Evolutionary conservation across 2,329 filamentous ascomycete species (phyloP).

Genomic region (Colletotrichum somersetense): DNA sequence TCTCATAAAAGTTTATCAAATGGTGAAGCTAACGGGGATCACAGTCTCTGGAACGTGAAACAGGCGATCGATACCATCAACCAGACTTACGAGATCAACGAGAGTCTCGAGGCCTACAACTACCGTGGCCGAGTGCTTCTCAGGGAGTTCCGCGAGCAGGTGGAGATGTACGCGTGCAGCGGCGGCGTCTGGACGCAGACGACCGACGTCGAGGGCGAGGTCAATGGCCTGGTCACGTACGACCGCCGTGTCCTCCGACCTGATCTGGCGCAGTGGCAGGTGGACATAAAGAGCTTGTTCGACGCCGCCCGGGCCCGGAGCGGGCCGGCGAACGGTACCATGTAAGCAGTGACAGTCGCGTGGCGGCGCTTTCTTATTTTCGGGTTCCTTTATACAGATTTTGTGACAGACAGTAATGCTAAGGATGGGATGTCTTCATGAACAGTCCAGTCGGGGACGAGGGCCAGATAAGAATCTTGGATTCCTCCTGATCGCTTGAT

Average conservation of each 20-base stretch:
- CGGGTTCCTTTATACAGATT: background rate
- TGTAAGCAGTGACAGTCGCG: slow-evolving; percentile 31
- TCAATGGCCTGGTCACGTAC: slow-evolving; percentile 79
- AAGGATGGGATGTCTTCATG: slow-evolving; percentile 21
- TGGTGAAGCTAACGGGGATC: background rate
- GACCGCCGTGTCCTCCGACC: slow-evolving; percentile 72
- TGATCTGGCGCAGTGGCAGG: slow-evolving; percentile 69
- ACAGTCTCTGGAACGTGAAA: slow-evolving; percentile 73
- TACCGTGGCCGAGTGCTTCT: slow-evolving; percentile 73
- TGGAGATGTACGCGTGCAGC: slow-evolving; percentile 72
- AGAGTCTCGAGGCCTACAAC: slow-evolving; percentile 72
- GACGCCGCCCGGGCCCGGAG: slow-evolving; percentile 59
- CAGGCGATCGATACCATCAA: slow-evolving; percentile 71
- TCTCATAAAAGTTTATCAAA: too few relatives aligned
- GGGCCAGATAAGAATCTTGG: slow-evolving; percentile 32
- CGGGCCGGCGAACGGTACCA: slow-evolving; percentile 24
- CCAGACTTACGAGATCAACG: slow-evolving; percentile 76
- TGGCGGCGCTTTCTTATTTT: background rate
- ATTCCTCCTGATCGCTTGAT: slow-evolving; percentile 23
- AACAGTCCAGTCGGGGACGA: slow-evolving; percentile 36
- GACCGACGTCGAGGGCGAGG: slow-evolving; percentile 80
- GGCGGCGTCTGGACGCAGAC: slow-evolving; percentile 81
- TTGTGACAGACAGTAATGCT: slow-evolving; percentile 29
- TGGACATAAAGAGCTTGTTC: slow-evolving; percentile 71
- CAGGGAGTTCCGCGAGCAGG: slow-evolving; percentile 71